Conservation (phyloP, 768 basidiomycete genomes). For the Cystobasidium tubakii region DNA sequence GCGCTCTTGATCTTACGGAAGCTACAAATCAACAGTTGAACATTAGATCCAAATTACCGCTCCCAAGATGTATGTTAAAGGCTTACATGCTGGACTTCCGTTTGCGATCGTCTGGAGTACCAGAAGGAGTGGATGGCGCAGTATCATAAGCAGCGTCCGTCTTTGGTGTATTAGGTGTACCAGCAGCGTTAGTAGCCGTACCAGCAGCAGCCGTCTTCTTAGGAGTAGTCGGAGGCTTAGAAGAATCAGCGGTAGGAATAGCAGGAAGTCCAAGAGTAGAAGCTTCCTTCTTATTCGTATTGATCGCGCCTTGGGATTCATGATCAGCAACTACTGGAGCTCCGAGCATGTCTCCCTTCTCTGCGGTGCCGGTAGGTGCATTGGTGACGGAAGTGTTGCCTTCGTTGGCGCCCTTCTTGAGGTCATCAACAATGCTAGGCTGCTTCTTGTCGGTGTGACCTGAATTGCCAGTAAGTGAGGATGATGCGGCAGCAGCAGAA, state of each 20-base stretch:
- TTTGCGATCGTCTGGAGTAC: constrained; percentile 5
- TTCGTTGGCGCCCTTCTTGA: background rate
- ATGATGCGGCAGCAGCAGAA: background rate
- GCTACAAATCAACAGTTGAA: too few relatives aligned
- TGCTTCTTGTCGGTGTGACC: background rate
- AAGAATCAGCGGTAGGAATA: background rate
- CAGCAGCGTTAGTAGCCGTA: background rate
- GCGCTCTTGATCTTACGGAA: constrained; percentile 34
- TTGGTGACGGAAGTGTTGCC: background rate
- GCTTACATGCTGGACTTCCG: constrained; percentile 21
- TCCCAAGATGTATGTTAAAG: too few relatives aligned
- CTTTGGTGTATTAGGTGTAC: background rate
- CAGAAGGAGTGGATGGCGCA: constrained; percentile 7
- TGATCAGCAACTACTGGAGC: background rate
- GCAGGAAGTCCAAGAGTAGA: background rate
- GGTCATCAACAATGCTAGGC: background rate
- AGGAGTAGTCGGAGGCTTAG: constrained; percentile 19
- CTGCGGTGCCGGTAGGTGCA: background rate
- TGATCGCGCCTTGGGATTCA: background rate
- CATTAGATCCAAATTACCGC: too few relatives aligned
- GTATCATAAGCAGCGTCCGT: background rate
- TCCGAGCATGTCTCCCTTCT: background rate
- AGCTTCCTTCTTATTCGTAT: background rate
- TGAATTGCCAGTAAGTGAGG: background rate
- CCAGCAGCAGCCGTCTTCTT: constrained; percentile 15